Evolutionary conservation across 2,329 filamentous ascomycete species (phyloP).

Genomic region (Talaromyces verruculosus): DNA sequence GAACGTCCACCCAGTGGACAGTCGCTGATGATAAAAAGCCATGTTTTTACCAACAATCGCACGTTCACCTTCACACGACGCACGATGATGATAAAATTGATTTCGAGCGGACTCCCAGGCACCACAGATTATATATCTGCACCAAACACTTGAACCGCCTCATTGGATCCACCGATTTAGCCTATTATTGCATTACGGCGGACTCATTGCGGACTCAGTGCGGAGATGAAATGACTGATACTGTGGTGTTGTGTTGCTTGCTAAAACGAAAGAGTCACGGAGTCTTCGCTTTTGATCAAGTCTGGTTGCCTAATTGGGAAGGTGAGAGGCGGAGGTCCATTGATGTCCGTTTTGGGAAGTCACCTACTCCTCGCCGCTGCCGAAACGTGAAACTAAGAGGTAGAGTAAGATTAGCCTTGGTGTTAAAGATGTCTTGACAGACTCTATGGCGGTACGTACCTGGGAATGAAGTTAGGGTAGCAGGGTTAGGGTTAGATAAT

Average conservation of each 20-base stretch:
- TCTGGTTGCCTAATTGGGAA: background rate
- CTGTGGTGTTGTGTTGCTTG: background rate
- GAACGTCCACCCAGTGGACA: conserved; percentile 31
- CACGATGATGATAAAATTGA: background rate
- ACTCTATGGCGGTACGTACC: too few species aligned
- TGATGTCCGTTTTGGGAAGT: background rate
- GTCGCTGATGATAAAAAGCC: conserved; percentile 1
- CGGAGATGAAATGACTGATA: background rate
- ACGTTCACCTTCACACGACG: background rate
- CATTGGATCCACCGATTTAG: background rate
- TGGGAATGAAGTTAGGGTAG: too few species aligned
- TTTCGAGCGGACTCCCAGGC: background rate
- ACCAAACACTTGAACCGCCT: background rate
- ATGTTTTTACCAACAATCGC: background rate
- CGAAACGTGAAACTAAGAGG: background rate
- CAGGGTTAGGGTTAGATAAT: too few species aligned
- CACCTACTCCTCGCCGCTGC: background rate
- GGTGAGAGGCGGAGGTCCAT: background rate
- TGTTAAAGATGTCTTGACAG: too few species aligned
- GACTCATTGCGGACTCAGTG: background rate
- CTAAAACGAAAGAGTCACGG: conserved; percentile 7
- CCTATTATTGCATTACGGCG: background rate
- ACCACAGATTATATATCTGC: background rate
- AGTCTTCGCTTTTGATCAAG: background rate
- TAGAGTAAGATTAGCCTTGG: too few species aligned